phyloP scores from a whole-genome alignment of 805 yeast genomes.

The Scheffersomyces spartinae region DNA sequence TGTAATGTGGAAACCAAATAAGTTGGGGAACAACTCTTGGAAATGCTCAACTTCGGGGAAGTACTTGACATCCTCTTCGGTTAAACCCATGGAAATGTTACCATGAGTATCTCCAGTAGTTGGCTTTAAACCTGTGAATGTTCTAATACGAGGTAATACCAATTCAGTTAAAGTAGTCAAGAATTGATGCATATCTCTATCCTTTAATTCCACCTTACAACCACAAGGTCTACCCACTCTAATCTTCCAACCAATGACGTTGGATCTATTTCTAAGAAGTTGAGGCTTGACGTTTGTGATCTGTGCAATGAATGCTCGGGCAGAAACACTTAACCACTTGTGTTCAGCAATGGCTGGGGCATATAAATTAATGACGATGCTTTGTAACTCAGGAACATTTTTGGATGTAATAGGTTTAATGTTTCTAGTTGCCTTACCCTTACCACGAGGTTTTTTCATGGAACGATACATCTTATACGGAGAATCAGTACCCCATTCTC shows the following conservation, averaged over 20 bases:
- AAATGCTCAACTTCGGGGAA: constrained; percentile 93
- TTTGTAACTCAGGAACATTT: constrained; percentile 61
- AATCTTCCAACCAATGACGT: constrained; percentile 76
- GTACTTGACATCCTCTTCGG: constrained; percentile 59
- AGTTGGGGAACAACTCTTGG: constrained; percentile 79
- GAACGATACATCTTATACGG: constrained; percentile 87
- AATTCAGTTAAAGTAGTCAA: constrained; percentile 78
- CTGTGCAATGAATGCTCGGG: constrained; percentile 75
- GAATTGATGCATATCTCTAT: constrained; percentile 79
- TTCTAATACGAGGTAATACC: constrained; percentile 87
- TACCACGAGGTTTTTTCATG: constrained; percentile 63
- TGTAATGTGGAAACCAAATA: constrained; percentile 78
- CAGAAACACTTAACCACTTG: constrained; percentile 62
- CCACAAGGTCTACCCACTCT: constrained; percentile 89
- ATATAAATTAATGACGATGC: constrained; percentile 66
- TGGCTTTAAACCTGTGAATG: constrained; percentile 68
- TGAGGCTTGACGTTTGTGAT: constrained; percentile 85
- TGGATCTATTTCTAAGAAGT: constrained; percentile 61
- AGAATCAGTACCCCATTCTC: constrained; percentile 79
- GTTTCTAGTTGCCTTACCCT: constrained; percentile 63
- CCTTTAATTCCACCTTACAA: constrained; percentile 66
- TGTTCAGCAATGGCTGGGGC: constrained; percentile 62
- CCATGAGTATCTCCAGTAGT: constrained; percentile 79
- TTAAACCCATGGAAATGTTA: constrained; percentile 74
- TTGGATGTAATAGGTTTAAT: constrained; percentile 52